These are phyloP conservation scores for Hyphodiscus sp. DNA, from an alignment of 2,329 filamentous ascomycete species.

Conservation along the genomic window DNA sequence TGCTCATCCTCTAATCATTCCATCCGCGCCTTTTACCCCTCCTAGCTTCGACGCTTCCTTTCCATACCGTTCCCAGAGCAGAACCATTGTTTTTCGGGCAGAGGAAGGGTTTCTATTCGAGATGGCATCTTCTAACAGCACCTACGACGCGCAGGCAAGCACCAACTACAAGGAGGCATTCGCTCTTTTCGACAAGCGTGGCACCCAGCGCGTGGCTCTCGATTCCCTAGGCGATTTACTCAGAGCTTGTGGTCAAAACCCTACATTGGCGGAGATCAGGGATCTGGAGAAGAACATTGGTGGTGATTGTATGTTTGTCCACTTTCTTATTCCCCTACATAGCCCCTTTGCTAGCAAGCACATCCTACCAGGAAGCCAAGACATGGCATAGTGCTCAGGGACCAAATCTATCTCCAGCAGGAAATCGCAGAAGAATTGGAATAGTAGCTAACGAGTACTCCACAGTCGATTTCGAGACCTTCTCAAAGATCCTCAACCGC, in stretches of 20 bases:
- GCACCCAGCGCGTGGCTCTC: slow-evolving; percentile 82
- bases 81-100: too few relatives aligned
- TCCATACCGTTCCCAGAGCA: neutral
- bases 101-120: neutral
- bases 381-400: neutral
- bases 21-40: neutral
- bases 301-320: slow-evolving; percentile 70
- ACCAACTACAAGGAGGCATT: slow-evolving; percentile 99
- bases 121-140: slow-evolving; percentile 21
- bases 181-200: slow-evolving; percentile 98
- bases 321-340: neutral
- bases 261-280: slow-evolving; percentile 84
- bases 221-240: slow-evolving; percentile 88
- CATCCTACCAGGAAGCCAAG: neutral
- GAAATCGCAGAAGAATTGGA: neutral
- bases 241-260: slow-evolving; percentile 96
- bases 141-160: slow-evolving; percentile 49
- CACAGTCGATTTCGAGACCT: slow-evolving; percentile 94
- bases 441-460: neutral
- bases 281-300: slow-evolving; percentile 89
- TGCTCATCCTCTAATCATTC: neutral
- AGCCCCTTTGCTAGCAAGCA: neutral
- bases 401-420: neutral
- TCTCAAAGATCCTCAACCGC: slow-evolving; percentile 93
- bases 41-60: neutral